A percentile compares a stretch with the other conserved stretches of the same genome.
These are phyloP conservation scores for Fusarium pilosicola DNA, from an alignment of 2,329 filamentous ascomycete species.

Conservation along the genomic window DNA sequence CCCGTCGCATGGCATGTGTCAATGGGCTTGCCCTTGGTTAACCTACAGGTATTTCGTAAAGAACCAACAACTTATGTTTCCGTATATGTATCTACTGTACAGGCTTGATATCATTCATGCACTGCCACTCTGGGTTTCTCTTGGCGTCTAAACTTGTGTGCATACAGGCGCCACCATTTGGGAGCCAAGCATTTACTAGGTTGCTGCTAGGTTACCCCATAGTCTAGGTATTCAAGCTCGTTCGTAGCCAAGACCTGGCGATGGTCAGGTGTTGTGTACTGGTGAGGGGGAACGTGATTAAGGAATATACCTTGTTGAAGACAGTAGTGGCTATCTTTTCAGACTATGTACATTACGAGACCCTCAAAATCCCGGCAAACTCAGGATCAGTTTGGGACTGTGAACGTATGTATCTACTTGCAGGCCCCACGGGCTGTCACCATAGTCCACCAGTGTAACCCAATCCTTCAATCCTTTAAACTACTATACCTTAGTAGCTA, in stretches of 20 bases:
- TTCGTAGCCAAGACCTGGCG: slow-evolving; percentile 34
- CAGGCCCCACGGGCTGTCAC: not conserved
- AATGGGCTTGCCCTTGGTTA: not conserved
- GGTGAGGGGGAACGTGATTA: slow-evolving; percentile 8
- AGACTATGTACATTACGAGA: not conserved
- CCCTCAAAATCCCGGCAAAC: not conserved
- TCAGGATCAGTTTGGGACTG: not conserved
- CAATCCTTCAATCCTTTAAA: not conserved
- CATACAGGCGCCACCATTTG: slow-evolving; percentile 29
- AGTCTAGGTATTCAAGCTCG: slow-evolving; percentile 11
- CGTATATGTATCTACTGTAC: not conserved
- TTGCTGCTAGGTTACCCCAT: slow-evolving; percentile 22
- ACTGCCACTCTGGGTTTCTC: slow-evolving; percentile 24
- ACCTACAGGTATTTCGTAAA: not conserved
- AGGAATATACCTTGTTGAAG: not conserved
- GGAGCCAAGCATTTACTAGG: slow-evolving; percentile 35
- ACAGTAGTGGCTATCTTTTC: not conserved
- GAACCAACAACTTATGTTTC: not conserved
- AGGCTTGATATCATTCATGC: slow-evolving; percentile 7
- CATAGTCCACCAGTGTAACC: not conserved
- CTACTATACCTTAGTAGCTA: not conserved
- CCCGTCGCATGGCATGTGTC: slow-evolving; percentile 31
- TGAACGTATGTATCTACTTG: not conserved
- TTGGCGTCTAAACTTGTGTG: slow-evolving; percentile 18
- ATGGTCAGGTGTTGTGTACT: slow-evolving; percentile 27